Base-by-base conservation (phyloP, 208 protist genomes). In the Trypanosomatidae sp. region DNA sequence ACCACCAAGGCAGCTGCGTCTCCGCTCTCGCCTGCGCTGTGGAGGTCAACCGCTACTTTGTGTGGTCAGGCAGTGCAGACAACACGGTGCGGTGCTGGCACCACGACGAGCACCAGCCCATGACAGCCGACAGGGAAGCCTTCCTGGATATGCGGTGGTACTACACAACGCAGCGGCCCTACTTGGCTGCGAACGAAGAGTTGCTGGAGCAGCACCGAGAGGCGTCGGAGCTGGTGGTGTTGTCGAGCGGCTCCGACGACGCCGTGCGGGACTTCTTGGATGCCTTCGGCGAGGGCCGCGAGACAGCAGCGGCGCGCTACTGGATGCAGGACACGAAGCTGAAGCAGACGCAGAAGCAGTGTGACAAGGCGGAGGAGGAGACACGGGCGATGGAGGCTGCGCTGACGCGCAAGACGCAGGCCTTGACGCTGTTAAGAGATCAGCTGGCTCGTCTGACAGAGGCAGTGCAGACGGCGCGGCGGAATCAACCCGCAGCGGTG, bases 91-190 rank as follows among this genome's bases (percentile, higher is more conserved):
- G 83, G 19, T 95, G 90, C 74, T 94, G 90, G 90, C 92, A 95
- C 80, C 89, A 97, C 77, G 92, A 97, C 68, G 92, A 97, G 66
- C 81, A 92, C 67, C 59, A 84, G 30, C 72, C 87, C 44, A 90
- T 91, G 85, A 91, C 77, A 4, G n/a, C 67, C 9, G 80, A 87
- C 25, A 80, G 79, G 7, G 84, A 94, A 55, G 84, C 82, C n/a
- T 72, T 88, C 22, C 83, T 94, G 58, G 92, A 96, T 73, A 93
- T 95, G 89, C 88, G 82, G 17, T 94, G 90, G 87, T 96, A 92
- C 77, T 94, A 94, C 73, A 66, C 83, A 0, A 91, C 86, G 25
- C 76, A 89, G 68, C 79, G 77, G 56, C 89, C 89, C 30, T 91
- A 91, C 73, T 73, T 79, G 44, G 81, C 82, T 71, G 64, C 77